These are phyloP conservation scores for Eucalyptus erythrocorys DNA, from an alignment of 345 rosid species.

Conservation along the genomic window DNA sequence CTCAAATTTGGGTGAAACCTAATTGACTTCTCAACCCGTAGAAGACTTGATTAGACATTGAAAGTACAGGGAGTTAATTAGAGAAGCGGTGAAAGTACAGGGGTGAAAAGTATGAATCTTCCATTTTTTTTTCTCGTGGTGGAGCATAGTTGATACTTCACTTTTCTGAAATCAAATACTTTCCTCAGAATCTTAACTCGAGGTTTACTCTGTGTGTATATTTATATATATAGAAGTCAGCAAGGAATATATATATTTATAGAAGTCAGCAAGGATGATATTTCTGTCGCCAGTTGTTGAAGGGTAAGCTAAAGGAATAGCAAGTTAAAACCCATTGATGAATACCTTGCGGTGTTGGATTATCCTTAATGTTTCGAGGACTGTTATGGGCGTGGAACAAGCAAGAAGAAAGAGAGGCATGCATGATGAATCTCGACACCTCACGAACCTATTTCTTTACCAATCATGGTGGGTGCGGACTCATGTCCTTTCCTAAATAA, in stretches of 20 bases:
- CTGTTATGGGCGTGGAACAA: too few species aligned
- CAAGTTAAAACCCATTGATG: neutral
- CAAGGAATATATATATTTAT: too few species aligned
- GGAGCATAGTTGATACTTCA: neutral
- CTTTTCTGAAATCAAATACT: too few species aligned
- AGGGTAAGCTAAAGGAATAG: neutral
- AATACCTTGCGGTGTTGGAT: neutral
- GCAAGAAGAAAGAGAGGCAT: too few species aligned
- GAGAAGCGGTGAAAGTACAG: neutral
- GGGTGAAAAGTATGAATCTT: neutral
- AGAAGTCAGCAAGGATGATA: too few species aligned
- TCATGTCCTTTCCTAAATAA: neutral
- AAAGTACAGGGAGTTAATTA: too few species aligned
- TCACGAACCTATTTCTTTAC: too few species aligned
- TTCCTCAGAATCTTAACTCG: neutral
- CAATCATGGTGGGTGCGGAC: neutral
- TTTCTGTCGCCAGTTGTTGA: neutral
- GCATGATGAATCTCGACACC: neutral
- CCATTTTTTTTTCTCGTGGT: too few species aligned
- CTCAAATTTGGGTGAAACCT: neutral
- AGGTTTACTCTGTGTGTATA: too few species aligned
- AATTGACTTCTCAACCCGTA: too few species aligned
- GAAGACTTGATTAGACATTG: neutral
- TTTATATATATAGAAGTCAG: too few species aligned
- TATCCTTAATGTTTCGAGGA: neutral